Percentiles rank a stretch among this genome's conserved stretches.
Conservation (phyloP, 345 rosid genomes). For the Raphanus raphanistrum region DNA sequence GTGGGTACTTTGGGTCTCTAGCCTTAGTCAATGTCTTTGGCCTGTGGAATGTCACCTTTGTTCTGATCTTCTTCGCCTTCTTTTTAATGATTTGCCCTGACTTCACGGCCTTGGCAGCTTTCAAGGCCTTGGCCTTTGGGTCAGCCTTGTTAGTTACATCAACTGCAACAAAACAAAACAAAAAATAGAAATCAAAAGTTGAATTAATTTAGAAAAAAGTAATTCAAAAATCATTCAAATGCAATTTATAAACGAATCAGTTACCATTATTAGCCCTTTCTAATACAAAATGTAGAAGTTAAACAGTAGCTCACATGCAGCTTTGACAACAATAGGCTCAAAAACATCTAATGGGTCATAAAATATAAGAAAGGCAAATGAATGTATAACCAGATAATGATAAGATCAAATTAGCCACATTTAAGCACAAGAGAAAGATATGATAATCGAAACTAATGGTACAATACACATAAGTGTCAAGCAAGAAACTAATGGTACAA, state of each 20-base stretch:
- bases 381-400: background rate
- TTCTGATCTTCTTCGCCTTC: slow-evolving; percentile 36
- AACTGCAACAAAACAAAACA: slow-evolving; percentile 15
- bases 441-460: background rate
- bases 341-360: background rate
- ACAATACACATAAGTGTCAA: background rate
- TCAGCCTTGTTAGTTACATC: slow-evolving; percentile 49
- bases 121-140: slow-evolving; percentile 59
- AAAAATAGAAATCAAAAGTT: background rate
- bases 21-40: slow-evolving; percentile 39
- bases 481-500: background rate
- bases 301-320: background rate
- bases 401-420: too few relatives aligned
- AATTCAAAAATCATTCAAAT: background rate
- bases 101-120: slow-evolving; percentile 63
- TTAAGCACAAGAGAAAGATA: too few relatives aligned
- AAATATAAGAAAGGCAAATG: too few relatives aligned
- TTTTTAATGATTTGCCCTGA: slow-evolving; percentile 57
- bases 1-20: slow-evolving; percentile 33
- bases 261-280: background rate
- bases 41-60: slow-evolving; percentile 42
- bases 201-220: background rate
- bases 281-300: too few relatives aligned
- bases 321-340: background rate
- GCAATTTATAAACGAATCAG: background rate